Evolutionary conservation across 202 grass and related monocot genomes (phyloP), one percentile per base, ranked within the genome.

Genomic region (Saccharum hybrid): DNA sequence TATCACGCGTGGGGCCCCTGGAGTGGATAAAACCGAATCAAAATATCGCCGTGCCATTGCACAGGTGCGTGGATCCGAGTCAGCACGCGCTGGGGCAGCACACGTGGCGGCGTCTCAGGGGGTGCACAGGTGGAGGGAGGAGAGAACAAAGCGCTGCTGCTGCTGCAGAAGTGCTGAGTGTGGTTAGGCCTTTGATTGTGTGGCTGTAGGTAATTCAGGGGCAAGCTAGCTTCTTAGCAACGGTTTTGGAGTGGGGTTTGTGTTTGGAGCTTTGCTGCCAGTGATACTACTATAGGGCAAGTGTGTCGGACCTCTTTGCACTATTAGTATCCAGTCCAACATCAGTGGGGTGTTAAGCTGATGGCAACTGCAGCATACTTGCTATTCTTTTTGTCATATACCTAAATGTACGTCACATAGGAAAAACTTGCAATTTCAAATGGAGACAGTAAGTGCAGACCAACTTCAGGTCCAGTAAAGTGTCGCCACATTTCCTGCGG

Each of bases 1-100:
- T 52, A 75, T 78, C 82, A 33, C 26, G 38, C 39, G 15, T 48
- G 8, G 74, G 74, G 28, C 0, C 56, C n/a, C n/a, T 34, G 3
- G 6, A 66, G 7, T 41, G 82, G 82, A 89, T 89, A 77, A 82
- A 77, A 28, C 66, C 78, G 66, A 11, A 71, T 77, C 74, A 68
- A 63, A 78, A 66, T 78, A 68, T 78, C 76, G 11, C 46, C 49
- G 8, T 38, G 86, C 59, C 80, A 78, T 10, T 37, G 36, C 59
- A 7, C 66, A n/a, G 67, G 80, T 79, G 81, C 76, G 82, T 89
- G 88, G 88, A 89, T 89, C 83, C 66, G 88, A 86, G 59, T 89
- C 78, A 89, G 88, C 88, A 36, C 30, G 10, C 14, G 5, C 45
- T 2, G 60, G 31, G n/a, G 0, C 8, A 37, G 40, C 6, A 84